These are phyloP conservation scores for Penicillium expansum DNA, from an alignment of 2,329 filamentous ascomycete genomes.

Conservation along the genomic window DNA sequence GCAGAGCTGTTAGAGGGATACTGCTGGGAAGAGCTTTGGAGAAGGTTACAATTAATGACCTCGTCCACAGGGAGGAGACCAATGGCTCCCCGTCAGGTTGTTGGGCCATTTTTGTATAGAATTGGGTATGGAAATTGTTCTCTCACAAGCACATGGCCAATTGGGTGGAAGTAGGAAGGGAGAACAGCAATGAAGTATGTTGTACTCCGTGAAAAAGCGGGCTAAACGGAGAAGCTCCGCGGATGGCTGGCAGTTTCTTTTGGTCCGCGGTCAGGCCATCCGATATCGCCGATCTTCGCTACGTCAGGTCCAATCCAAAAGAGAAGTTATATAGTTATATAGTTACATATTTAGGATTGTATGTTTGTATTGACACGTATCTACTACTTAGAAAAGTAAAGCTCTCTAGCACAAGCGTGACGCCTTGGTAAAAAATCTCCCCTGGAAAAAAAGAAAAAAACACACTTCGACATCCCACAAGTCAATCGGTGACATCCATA, in stretches of 20 bases:
- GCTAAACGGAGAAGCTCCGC: slow-evolving; percentile 17
- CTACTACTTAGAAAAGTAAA: neutral
- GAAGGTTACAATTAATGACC: slow-evolving; percentile 39
- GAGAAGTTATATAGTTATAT: too few relatives aligned
- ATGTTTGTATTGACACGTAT: neutral
- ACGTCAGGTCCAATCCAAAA: slow-evolving; percentile 8
- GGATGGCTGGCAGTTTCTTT: slow-evolving; percentile 17
- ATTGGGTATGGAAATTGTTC: neutral
- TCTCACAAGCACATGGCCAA: slow-evolving; percentile 15
- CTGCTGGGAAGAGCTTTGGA: neutral
- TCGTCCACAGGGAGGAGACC: slow-evolving; percentile 45
- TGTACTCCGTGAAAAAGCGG: neutral
- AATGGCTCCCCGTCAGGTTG: slow-evolving; percentile 33
- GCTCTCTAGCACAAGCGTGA: neutral
- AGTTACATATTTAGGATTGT: neutral
- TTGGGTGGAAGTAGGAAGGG: neutral
- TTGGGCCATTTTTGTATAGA: slow-evolving; percentile 25
- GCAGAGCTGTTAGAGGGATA: slow-evolving; percentile 8
- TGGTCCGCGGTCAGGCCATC: slow-evolving; percentile 26
- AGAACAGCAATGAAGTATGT: neutral
- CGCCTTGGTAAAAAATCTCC: neutral
- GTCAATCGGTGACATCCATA: neutral
- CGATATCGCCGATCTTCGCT: slow-evolving; percentile 21
- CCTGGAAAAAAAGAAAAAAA: neutral
- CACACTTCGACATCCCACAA: neutral